Evolutionary conservation across 257 asterid genomes (phyloP).

Genomic region (Solanum phureja): DNA sequence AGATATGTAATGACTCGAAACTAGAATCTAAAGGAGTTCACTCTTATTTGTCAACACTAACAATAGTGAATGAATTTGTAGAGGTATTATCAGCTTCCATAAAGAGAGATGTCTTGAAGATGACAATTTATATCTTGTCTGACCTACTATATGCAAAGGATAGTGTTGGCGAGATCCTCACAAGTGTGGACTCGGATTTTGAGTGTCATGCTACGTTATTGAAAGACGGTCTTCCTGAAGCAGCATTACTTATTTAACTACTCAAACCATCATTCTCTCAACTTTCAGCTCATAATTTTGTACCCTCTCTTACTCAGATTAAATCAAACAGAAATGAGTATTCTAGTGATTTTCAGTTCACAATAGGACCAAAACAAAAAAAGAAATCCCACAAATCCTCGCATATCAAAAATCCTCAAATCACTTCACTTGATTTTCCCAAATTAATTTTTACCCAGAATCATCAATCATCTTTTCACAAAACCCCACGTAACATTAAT

Average conservation of each 20-base stretch:
- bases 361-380: slow-evolving; percentile 33
- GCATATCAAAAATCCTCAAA: no score
- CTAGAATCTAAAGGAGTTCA: slow-evolving; percentile 38
- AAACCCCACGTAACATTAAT: no score
- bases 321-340: slow-evolving; percentile 42
- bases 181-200: slow-evolving; percentile 60
- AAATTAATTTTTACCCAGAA: no score
- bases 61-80: slow-evolving; percentile 50
- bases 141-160: slow-evolving; percentile 50
- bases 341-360: slow-evolving; percentile 22
- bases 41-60: slow-evolving; percentile 56
- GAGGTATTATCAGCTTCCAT: slow-evolving; percentile 67
- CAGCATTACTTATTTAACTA: slow-evolving; percentile 46
- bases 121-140: slow-evolving; percentile 44
- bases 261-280: slow-evolving; percentile 54
- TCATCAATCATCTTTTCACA: no score
- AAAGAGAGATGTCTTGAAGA: slow-evolving; percentile 49
- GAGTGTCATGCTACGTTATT: slow-evolving; percentile 51
- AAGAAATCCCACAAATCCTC: no score
- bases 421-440: no score
- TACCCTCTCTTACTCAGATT: slow-evolving; percentile 32
- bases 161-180: slow-evolving; percentile 38
- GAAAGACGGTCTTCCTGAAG: slow-evolving; percentile 56
- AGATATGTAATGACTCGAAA: slow-evolving; percentile 53
- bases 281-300: slow-evolving; percentile 37